Evolutionary conservation across 306 rosid genomes (phyloP), one percentile per base, ranked within the genome.

Genomic region (Lupinus albus): DNA sequence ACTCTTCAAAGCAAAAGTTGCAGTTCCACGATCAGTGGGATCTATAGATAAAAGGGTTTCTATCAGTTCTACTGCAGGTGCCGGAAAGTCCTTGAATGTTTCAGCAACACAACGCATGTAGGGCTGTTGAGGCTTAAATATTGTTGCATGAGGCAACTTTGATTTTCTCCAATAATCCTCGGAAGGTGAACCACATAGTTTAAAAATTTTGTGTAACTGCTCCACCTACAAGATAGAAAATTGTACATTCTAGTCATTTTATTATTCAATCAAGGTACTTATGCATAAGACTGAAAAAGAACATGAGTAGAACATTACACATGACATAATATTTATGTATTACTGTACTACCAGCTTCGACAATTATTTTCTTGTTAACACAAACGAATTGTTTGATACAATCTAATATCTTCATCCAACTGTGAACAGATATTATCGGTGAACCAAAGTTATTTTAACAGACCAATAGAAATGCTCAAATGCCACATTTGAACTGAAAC

Each of bases 141-240:
- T 91, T 15, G 97, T 91, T 44, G 97, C 97, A 83, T 91, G 97
- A 63, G 97, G 97, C 85, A 91, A 80, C 79, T 88, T 91, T 53
- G 97, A 91, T 73, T 88, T 91, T 83, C 89, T 91, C 97, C 97
- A 91, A 68, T 91, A 91, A 62, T 91, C 95, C 80, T 91, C 97
- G 2, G 92, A 84, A 44, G 97, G 97, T 48, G 97, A 91, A 69
- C 97, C 97, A 49, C 97, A 91, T 64, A 91, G 97, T 79, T 91
- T 91, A 76, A 91, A 91, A 77, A 91, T 91, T 80, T 88, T 91
- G 81, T 91, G 97, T 38, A 91, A 72, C 77, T 91, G 97, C 79
- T 91, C 97, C 77, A 91, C 97, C 97, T 91, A 70, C 67, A 84
- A 72, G 39, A 49, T n/a, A 72, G 48, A 67, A 60, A 64, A 45